Evolutionary conservation across 1,284 basidiomycete genomes (phyloP), one percentile per base, ranked within the genome.

Genomic region (Puccinia polysora): DNA sequence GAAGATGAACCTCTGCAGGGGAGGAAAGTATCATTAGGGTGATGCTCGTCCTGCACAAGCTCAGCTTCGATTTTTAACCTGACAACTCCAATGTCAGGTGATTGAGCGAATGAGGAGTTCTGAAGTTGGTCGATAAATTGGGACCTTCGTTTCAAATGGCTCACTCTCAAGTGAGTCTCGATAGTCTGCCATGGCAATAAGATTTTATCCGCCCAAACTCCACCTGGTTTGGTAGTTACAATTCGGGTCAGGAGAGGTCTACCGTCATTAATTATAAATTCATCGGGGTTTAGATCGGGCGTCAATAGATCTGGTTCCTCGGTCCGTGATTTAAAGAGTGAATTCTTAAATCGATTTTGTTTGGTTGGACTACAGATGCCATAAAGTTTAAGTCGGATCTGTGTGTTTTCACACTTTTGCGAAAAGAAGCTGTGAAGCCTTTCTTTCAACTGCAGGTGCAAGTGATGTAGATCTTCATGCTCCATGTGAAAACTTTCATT

Each of bases 161-260:
- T 25, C 0, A 60, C 43, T 25, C 55, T 30, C 12, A 69, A 25
- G 15, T 69, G 67, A n/a, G 55, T 50, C 36, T 69, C 67, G 28
- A 69, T 69, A 7, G 55, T 60, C 25, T 69, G 67, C 67, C 67
- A 69, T 12, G 67, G 67, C 25, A 69, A 34, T 7, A 60, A 28
- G 10, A 69, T 23, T 50, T 50, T 69, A 43, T 60, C 67, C 10
- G 55, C 28, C 67, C 67, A 69, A 34, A 69, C 45, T 36, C 67
- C 67, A 25, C 55, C 67, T 18, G 55, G 32, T 36, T 50, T 45
- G 36, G 67, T 69, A 10, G 67, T 69, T 18, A 69, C 52, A 8
- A 69, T 34, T 69, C 60, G 67, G 0, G 67, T 69, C 6, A 69
- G 38, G 15, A 69, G 45, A 20, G 67, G 67, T 38, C 65, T 47